These are phyloP conservation scores for Xylariaceae sp. DNA, from an alignment of 2,329 filamentous ascomycete species.

Conservation along the genomic window DNA sequence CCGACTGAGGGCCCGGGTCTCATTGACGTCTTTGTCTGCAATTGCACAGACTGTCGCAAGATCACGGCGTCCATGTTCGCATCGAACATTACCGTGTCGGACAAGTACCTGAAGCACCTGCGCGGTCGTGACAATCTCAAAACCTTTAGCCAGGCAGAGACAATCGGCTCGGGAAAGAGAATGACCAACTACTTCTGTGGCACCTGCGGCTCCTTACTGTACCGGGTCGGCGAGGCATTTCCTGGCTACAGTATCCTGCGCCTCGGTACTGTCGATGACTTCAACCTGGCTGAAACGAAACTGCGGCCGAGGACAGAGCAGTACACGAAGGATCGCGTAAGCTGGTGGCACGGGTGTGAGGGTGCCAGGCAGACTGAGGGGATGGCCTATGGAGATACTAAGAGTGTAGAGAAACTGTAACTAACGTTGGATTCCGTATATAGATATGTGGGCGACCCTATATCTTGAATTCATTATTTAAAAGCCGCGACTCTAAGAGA, in stretches of 20 bases:
- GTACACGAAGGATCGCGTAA: slow-evolving; percentile 57
- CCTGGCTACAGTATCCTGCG: slow-evolving; percentile 57
- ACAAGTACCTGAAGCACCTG: slow-evolving; percentile 52
- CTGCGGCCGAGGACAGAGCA: slow-evolving; percentile 60
- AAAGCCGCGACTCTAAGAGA: no score
- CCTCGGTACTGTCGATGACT: slow-evolving; percentile 68
- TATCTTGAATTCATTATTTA: no score
- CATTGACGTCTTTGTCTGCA: slow-evolving; percentile 59
- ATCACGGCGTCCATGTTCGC: slow-evolving; percentile 68
- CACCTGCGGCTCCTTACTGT: slow-evolving; percentile 66
- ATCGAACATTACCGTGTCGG: slow-evolving; percentile 59
- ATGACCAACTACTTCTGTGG: slow-evolving; percentile 70
- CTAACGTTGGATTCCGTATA: no score
- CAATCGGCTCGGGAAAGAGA: slow-evolving; percentile 50
- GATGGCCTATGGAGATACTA: slow-evolving; percentile 1
- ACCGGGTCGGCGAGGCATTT: slow-evolving; percentile 52
- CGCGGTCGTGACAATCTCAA: slow-evolving; percentile 59
- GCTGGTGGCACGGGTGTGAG: slow-evolving; percentile 57
- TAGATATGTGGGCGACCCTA: no score
- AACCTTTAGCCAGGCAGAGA: slow-evolving; percentile 51
- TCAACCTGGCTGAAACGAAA: slow-evolving; percentile 60
- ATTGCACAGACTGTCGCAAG: slow-evolving; percentile 67
- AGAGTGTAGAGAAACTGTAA: no score
- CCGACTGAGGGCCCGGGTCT: slow-evolving; percentile 53
- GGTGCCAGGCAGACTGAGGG: slow-evolving; percentile 5